These are phyloP conservation scores for Hibiscus mutabilis DNA, from an alignment of 345 rosid species.

Conservation along the genomic window DNA sequence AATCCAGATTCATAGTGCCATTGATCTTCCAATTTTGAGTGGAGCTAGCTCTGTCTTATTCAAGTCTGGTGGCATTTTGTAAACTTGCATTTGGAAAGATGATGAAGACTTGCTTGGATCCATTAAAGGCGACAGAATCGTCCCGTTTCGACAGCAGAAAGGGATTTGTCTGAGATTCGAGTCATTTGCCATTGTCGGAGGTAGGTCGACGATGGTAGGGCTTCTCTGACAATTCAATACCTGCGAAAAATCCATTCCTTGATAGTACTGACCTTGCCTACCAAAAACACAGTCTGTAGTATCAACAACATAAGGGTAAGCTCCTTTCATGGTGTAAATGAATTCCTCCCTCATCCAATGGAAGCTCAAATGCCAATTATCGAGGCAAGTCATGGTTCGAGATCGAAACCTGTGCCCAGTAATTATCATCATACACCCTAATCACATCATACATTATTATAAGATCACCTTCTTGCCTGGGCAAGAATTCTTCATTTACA, in stretches of 20 bases:
- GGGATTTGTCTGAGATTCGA: conserved; percentile 53
- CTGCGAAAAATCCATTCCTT: conserved; percentile 53
- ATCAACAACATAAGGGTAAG: conserved; percentile 74
- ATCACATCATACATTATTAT: conserved; percentile 85
- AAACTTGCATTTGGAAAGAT: conserved; percentile 79
- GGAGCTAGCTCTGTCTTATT: conserved; percentile 61
- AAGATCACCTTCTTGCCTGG: conserved; percentile 74
- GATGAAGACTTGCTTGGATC: conserved; percentile 80
- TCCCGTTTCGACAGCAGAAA: conserved; percentile 79
- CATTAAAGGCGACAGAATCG: conserved; percentile 69
- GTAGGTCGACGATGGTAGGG: conserved; percentile 83
- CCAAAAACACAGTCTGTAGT: conserved; percentile 74
- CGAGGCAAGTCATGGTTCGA: conserved; percentile 76
- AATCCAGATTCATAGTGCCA: conserved; percentile 70
- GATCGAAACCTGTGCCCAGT: conserved; percentile 74
- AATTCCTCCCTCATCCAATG: conserved; percentile 91
- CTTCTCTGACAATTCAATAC: conserved; percentile 80
- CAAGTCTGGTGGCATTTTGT: conserved; percentile 83
- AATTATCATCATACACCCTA: conserved; percentile 47
- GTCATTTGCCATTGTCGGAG: conserved; percentile 76
- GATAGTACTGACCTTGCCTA: conserved; percentile 52
- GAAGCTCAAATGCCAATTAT: conserved; percentile 90
- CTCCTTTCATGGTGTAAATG: conserved; percentile 72
- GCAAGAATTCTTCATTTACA: conserved; percentile 42
- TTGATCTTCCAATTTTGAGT: conserved; percentile 79